These are phyloP conservation scores for Deinandra increscens DNA, from an alignment of 129 eudicot genomes.

Conservation along the genomic window DNA sequence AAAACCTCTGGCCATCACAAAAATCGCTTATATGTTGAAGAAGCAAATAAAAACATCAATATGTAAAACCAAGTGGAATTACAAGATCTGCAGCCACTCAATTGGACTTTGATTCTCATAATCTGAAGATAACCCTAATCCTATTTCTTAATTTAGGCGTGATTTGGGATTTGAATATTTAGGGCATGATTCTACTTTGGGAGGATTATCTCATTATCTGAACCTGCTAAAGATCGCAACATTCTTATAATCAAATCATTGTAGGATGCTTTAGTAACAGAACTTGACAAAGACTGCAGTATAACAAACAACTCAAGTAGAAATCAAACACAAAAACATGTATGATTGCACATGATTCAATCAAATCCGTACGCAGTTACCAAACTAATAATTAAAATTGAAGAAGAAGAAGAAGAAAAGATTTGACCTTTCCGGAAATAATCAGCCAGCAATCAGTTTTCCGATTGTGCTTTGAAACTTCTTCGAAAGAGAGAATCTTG, in stretches of 20 bases:
- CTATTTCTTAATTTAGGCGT: not conserved
- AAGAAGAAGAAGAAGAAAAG: conserved; percentile 2
- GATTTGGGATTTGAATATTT: not conserved
- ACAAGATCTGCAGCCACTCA: not conserved
- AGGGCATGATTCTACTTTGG: not conserved
- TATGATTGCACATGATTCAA: not conserved
- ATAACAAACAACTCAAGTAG: conserved; percentile 7
- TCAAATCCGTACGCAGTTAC: not conserved
- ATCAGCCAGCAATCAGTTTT: conserved; percentile 71
- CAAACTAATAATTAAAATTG: not conserved
- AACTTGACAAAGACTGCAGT: not conserved
- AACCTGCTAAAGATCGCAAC: not conserved
- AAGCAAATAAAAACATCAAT: not conserved
- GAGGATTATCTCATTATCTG: not conserved
- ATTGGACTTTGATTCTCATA: not conserved
- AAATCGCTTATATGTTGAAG: not conserved
- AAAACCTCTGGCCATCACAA: not conserved
- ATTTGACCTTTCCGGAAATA: conserved; percentile 61
- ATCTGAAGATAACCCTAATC: not conserved
- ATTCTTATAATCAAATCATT: not conserved
- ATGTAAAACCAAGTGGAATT: not conserved
- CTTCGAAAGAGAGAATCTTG: conserved; percentile 42
- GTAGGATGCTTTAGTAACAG: not conserved
- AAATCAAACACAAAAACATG: not conserved
- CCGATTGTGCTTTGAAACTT: conserved; percentile 48